These are phyloP conservation scores for Gracilaria vermiculophylla DNA, from an alignment of 23 red algal genomes.

Conservation along the genomic window DNA sequence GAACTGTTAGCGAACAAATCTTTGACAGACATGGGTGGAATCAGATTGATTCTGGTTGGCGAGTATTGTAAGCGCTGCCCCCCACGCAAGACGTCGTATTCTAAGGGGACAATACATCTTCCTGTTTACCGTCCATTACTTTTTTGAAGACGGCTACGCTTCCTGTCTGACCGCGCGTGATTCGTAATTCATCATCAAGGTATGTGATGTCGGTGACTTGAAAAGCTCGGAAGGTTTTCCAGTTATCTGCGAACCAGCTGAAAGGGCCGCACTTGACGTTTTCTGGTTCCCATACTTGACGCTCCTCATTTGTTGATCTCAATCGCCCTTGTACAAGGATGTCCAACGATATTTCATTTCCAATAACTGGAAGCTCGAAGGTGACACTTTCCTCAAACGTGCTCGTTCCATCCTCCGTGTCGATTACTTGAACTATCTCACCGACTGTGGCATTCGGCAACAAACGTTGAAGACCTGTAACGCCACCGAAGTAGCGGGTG, in stretches of 20 bases:
- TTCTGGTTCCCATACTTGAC: constrained; percentile 65
- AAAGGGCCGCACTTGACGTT: constrained; percentile 26
- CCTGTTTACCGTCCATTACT: not conserved
- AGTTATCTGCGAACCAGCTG: constrained; percentile 61
- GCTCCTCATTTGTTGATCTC: constrained; percentile 5
- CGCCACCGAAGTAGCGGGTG: constrained; percentile 60
- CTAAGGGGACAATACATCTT: not conserved
- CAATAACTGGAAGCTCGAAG: constrained; percentile 43
- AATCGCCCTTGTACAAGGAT: constrained; percentile 25
- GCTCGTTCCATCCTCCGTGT: constrained; percentile 35
- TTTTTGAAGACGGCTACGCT: constrained; percentile 39
- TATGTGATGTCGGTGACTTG: constrained; percentile 63
- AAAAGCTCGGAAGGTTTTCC: constrained; percentile 72
- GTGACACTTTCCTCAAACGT: constrained; percentile 29
- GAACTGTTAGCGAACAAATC: constrained; percentile 52
- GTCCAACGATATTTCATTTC: constrained; percentile 8
- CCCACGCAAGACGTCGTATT: not conserved
- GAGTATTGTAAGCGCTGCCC: constrained; percentile 10
- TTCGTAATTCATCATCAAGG: constrained; percentile 49
- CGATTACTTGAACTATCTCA: constrained; percentile 37
- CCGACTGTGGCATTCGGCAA: constrained; percentile 43
- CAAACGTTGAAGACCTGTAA: constrained; percentile 50
- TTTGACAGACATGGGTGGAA: constrained; percentile 76
- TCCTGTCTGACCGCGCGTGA: constrained; percentile 71
- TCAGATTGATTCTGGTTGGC: constrained; percentile 67